These are phyloP conservation scores for Hirschfeldia incana DNA, from an alignment of 345 rosid genomes.

Conservation along the genomic window DNA sequence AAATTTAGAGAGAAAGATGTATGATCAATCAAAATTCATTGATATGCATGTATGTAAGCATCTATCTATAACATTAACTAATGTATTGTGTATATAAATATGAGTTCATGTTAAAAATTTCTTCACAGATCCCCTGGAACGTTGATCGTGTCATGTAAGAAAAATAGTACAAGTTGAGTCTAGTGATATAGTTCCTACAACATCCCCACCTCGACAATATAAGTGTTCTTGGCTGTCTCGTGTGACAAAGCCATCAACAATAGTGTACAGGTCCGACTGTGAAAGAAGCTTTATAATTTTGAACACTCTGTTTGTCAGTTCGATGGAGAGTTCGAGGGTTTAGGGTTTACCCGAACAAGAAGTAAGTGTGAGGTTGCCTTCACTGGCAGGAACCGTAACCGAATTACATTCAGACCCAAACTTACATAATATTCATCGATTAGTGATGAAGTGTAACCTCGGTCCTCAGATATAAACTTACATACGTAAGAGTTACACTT, in stretches of 20 bases:
- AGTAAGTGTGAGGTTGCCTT: too few species aligned
- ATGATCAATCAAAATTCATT: neutral
- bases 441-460: neutral
- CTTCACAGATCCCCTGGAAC: constrained; percentile 68
- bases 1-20: neutral
- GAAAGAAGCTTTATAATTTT: too few species aligned
- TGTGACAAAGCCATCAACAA: too few species aligned
- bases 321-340: too few species aligned
- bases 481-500: neutral
- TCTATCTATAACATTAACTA: neutral
- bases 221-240: too few species aligned
- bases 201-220: too few species aligned
- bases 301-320: too few species aligned
- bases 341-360: too few species aligned
- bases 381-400: constrained; percentile 43
- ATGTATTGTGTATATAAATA: neutral
- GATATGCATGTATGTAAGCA: neutral
- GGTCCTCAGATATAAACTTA: neutral
- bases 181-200: neutral
- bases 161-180: neutral
- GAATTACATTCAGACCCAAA: constrained; percentile 63
- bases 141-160: constrained; percentile 55
- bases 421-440: neutral
- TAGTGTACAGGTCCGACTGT: too few species aligned
- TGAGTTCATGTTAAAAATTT: neutral